Percentiles rank a stretch among this genome's conserved stretches.
phyloP scores from a whole-genome alignment of 805 yeast species.

The Yamadazyma phyllophila region DNA sequence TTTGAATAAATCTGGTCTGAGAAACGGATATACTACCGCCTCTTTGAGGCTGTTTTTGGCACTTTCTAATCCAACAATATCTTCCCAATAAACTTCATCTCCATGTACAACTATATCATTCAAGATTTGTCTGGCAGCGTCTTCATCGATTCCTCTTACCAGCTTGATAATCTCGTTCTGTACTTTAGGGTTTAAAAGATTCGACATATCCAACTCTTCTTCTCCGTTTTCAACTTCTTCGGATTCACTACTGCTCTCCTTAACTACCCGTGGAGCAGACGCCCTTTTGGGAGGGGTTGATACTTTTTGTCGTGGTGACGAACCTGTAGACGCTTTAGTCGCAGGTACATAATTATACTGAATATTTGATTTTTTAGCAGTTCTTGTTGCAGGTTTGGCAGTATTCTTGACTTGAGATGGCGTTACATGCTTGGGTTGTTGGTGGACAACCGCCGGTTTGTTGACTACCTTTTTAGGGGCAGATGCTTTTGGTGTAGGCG shows the following conservation, averaged over 20 bases:
- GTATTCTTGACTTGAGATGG: neutral
- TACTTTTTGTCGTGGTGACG: slow-evolving; percentile 5
- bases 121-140: slow-evolving; percentile 77
- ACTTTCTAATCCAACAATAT: slow-evolving; percentile 86
- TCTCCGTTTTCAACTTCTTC: slow-evolving; percentile 21
- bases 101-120: slow-evolving; percentile 88
- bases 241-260: slow-evolving; percentile 12
- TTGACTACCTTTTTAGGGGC: neutral
- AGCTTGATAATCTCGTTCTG: slow-evolving; percentile 43
- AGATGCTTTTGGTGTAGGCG: neutral
- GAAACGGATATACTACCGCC: slow-evolving; percentile 92
- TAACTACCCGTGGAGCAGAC: neutral
- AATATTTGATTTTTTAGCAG: slow-evolving; percentile 26
- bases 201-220: slow-evolving; percentile 19
- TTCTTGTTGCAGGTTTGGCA: neutral
- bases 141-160: slow-evolving; percentile 70
- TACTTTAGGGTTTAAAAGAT: slow-evolving; percentile 22
- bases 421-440: neutral
- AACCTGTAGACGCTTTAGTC: slow-evolving; percentile 12
- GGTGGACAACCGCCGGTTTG: neutral
- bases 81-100: slow-evolving; percentile 92
- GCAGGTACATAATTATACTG: slow-evolving; percentile 28
- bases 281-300: neutral
- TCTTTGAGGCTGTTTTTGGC: slow-evolving; percentile 90
- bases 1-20: slow-evolving; percentile 87